Evolutionary conservation across 202 grass and related monocot species (phyloP), one percentile per base, ranked within the genome.

Genomic region (Schoenoplectus tabernaemontani): DNA sequence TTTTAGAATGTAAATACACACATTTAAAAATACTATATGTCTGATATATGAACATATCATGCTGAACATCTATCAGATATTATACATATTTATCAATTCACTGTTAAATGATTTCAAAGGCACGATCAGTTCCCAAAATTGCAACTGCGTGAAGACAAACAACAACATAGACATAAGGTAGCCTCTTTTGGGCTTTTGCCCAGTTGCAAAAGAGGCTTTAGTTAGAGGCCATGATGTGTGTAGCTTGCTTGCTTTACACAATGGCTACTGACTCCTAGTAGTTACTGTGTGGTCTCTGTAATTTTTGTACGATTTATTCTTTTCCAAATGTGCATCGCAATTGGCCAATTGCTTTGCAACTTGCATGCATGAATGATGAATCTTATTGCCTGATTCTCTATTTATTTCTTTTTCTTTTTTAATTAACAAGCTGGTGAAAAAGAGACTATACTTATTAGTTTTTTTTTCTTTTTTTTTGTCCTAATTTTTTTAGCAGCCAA

Each of bases 181-280:
- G 46, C 48, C 48, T 76, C 26, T 28, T 56, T 28, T 56, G 36
- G 71, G 71, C 47, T 8, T 76, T 9, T 3, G 56, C 46, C 71
- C 48, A 56, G 71, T 76, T 76, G 47, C 71, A 76, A 76, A 72
- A 76, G 71, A 19, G 30, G 71, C 46, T 75, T 54, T 75, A 75
- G 16, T 33, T 75, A 34, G 42, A 54, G 15, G 47, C 70, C 28
- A 75, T 76, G 71, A 76, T 74, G 28, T 54, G 1, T 26, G 34
- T 20, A 76, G 28, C 17, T 33, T 76, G 43, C 7, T 37, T 34
- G 10, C 47, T 76, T 76, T 57, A 76, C 50, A 30, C 47, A 76
- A 54, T 76, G 28, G 48, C 15, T 56, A 54, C 30, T 5, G 4
- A 20, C 60, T 34, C 11, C 12, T 30, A 6, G 24, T 76, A 36